These are phyloP conservation scores for Serpula lacrymans DNA, from an alignment of 768 basidiomycete species.

Conservation along the genomic window DNA sequence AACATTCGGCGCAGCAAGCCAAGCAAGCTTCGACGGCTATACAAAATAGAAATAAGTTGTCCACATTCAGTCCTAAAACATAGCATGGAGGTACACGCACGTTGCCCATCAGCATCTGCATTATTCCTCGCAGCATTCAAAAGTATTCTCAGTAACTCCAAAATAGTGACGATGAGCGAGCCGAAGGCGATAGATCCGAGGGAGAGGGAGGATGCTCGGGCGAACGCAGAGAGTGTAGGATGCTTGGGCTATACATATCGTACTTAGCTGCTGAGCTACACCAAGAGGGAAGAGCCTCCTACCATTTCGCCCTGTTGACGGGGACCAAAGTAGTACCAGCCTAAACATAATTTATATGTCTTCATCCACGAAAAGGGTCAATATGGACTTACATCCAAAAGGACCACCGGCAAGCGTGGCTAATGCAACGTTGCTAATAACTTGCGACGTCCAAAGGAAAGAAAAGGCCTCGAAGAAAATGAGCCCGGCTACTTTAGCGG, in stretches of 20 bases:
- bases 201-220: conserved; percentile 72
- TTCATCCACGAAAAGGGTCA: not conserved
- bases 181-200: conserved; percentile 86
- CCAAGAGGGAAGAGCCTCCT: conserved; percentile 12
- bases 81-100: conserved; percentile 37
- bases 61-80: not conserved
- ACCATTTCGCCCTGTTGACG: conserved; percentile 63
- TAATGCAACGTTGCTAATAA: conserved; percentile 73
- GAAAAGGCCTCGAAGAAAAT: conserved; percentile 78
- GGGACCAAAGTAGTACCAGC: conserved; percentile 86
- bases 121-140: conserved; percentile 56
- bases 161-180: conserved; percentile 74
- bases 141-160: conserved; percentile 65
- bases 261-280: conserved; percentile 1
- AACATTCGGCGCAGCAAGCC: conserved; percentile 77
- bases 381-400: conserved; percentile 44
- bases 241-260: conserved; percentile 51
- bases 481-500: conserved; percentile 72
- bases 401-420: conserved; percentile 80
- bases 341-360: conserved; percentile 7
- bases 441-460: conserved; percentile 85
- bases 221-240: conserved; percentile 67
- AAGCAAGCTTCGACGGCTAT: conserved; percentile 69
- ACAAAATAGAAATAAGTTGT: not conserved
- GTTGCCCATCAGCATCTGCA: conserved; percentile 60